These are phyloP conservation scores for Hyphopichia khmerensis DNA, from an alignment of 1,139 yeast species.

Conservation along the genomic window DNA sequence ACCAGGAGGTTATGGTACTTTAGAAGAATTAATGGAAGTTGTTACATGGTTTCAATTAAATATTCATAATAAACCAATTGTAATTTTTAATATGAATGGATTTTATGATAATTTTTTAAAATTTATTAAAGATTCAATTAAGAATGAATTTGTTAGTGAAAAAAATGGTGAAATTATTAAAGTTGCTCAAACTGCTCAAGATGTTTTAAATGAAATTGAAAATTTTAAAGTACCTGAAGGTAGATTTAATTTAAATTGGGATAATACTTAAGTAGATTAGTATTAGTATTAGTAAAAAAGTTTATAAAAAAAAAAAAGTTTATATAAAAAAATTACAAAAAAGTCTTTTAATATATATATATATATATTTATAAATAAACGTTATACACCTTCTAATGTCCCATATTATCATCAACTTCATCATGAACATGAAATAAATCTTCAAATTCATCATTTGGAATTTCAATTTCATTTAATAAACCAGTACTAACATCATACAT, in stretches of 20 bases:
- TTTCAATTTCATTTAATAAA: conserved; percentile 52
- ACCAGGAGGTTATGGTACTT: conserved; percentile 92
- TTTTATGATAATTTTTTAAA: conserved; percentile 70
- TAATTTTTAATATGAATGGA: conserved; percentile 75
- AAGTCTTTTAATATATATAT: neutral
- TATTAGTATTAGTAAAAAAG: no score
- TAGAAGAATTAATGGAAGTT: conserved; percentile 87
- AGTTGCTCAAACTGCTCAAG: conserved; percentile 67
- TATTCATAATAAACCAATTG: conserved; percentile 79
- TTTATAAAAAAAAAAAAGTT: no score
- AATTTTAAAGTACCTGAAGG: conserved; percentile 71
- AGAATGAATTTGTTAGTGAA: conserved; percentile 65
- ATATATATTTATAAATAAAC: neutral
- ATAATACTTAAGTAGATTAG: conserved; percentile 24
- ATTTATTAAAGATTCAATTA: conserved; percentile 57
- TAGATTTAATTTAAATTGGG: conserved; percentile 74
- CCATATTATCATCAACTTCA: conserved; percentile 30
- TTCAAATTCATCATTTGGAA: conserved; percentile 52
- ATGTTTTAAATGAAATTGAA: conserved; percentile 61
- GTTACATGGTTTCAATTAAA: conserved; percentile 88
- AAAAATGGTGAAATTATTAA: conserved; percentile 68
- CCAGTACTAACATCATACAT: conserved; percentile 88
- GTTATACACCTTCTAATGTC: conserved; percentile 11
- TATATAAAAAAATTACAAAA: no score
- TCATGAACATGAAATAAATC: conserved; percentile 52